These are phyloP conservation scores for Leccinum pseudoinsigne DNA, from an alignment of 1,284 basidiomycete genomes.

Conservation along the genomic window DNA sequence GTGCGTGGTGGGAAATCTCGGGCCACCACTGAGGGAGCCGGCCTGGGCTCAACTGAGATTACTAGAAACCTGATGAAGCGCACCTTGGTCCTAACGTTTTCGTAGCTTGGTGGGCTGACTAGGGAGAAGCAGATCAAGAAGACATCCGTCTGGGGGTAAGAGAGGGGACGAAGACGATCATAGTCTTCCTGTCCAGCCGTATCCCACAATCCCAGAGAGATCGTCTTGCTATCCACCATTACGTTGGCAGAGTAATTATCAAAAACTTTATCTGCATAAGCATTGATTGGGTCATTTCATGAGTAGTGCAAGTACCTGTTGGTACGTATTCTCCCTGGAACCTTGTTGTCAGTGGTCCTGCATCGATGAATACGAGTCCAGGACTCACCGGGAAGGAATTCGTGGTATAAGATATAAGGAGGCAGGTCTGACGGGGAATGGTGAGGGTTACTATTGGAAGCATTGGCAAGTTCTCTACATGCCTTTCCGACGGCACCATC, in stretches of 20 bases:
- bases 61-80: conserved; percentile 20
- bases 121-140: conserved; percentile 99
- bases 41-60: conserved; percentile 10
- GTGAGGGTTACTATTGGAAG: conserved; percentile 14
- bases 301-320: conserved; percentile 60
- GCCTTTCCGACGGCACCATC: conserved; percentile 99
- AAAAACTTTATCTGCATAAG: conserved; percentile 59
- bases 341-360: conserved; percentile 19
- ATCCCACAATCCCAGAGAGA: conserved; percentile 97
- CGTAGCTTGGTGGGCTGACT: conserved; percentile 95
- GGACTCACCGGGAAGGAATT: conserved; percentile 88
- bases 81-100: conserved; percentile 98
- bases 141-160: conserved; percentile 99
- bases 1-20: conserved; percentile 96
- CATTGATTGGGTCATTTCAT: conserved; percentile 4
- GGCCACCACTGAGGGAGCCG: conserved; percentile 81
- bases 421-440: conserved; percentile 71
- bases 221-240: conserved; percentile 98
- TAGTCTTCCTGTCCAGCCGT: conserved; percentile 99
- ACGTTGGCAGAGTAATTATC: conserved; percentile 97
- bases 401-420: conserved; percentile 96
- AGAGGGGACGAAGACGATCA: conserved; percentile 95
- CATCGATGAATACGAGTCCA: conserved; percentile 2
- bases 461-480: conserved; percentile 30
- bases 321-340: conserved; percentile 94